A percentile compares a stretch with the other conserved stretches of the same genome.
phyloP scores from a whole-genome alignment of 257 asterid genomes.

The Haberlea rhodopensis region DNA sequence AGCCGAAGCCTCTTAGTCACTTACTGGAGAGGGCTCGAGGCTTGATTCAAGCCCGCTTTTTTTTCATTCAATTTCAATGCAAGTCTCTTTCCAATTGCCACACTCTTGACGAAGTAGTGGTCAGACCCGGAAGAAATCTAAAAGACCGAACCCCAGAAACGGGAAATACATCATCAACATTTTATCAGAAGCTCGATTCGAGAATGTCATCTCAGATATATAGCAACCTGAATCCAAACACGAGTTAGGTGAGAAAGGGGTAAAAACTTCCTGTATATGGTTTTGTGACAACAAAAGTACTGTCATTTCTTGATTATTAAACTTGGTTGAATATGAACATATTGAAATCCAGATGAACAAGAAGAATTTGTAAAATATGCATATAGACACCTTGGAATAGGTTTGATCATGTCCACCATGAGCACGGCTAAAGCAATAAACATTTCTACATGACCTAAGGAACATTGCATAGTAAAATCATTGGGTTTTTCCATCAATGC shows the following conservation, averaged over 20 bases:
- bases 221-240: slow-evolving; percentile 52
- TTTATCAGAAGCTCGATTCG: slow-evolving; percentile 59
- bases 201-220: slow-evolving; percentile 56
- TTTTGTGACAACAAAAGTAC: background rate
- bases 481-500: no score
- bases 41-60: slow-evolving; percentile 60
- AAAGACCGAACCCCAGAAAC: slow-evolving; percentile 53
- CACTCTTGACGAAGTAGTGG: slow-evolving; percentile 44
- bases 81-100: slow-evolving; percentile 40
- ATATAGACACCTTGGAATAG: background rate
- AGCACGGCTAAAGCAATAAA: background rate
- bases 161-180: slow-evolving; percentile 64
- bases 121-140: slow-evolving; percentile 75
- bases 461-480: background rate
- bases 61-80: slow-evolving; percentile 37
- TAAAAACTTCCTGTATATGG: background rate
- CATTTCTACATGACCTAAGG: background rate
- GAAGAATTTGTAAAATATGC: no score
- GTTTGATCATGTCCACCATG: background rate
- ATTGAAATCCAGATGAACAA: no score
- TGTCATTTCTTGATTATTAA: background rate
- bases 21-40: background rate
- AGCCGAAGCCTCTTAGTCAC: slow-evolving; percentile 14
- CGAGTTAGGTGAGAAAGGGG: slow-evolving; percentile 20
- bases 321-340: no score